Base-by-base conservation (phyloP, 176 grass and related monocot genomes). In the Secale cereale region DNA sequence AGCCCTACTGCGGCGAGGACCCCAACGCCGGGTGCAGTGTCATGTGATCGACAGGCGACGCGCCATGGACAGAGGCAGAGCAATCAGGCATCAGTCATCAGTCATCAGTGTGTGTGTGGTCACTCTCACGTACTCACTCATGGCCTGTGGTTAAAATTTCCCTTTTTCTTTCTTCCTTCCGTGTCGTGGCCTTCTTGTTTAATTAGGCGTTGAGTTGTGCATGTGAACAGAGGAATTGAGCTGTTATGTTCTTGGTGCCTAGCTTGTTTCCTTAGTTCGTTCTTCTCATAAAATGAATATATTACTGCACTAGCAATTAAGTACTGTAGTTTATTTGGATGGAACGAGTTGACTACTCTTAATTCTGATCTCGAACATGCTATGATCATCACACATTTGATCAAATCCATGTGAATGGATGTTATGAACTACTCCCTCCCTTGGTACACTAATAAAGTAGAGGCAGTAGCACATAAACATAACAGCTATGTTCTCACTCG, bases 21-120 rank as follows among this genome's bases (percentile, higher is more conserved):
- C 89, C 89, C 89, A 88, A 91, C 57, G 89, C 85, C 63, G 89
- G 77, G 39, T 91, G 89, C 77, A 85, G 81, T 63, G 63, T 91
- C 89, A 91, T 91, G 89, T 91, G 89, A 91, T 27, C 48, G 48
- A 16, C 48, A 4, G 73, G 28, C 57, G 57, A 48, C 46, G 22
- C 68, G 72, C 61, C 73, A 77, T 83, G 86, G 81, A 54, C 66
- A 33, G 83, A 32, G 80, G 25, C 59, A 66, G 17, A 48, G 76
- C 85, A 87, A 84, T 76, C 85, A 70, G 54, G 6, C 52, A 56
- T 56, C 52, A 20, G 19, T 0, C 17, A 20, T 54, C 50, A 56
- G 52, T 50, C 48, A 52, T 52, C 48, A 52, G 16, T 52, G 76
- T 76, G 88, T 35, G 74, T 33, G 79, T 68, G 81, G 76, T 84